These are phyloP conservation scores for Hydrangea macrophylla DNA, from an alignment of 148 eudicot genomes.

Conservation along the genomic window DNA sequence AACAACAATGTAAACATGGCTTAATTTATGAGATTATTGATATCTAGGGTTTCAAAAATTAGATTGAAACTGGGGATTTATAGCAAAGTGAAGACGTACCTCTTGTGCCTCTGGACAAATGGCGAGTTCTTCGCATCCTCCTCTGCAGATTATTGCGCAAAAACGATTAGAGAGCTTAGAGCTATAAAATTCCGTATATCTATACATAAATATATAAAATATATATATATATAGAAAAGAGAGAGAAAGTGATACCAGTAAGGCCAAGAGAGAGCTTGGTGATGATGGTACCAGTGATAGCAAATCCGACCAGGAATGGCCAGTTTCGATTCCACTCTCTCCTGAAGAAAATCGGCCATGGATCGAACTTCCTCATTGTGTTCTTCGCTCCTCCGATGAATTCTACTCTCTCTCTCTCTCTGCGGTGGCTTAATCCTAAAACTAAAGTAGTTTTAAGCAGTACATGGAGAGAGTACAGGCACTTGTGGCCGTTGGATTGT, in stretches of 20 bases:
- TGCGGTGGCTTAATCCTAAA: neutral
- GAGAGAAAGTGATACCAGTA: slow-evolving; percentile 28
- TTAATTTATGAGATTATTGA: too few relatives aligned
- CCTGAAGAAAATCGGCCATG: slow-evolving; percentile 72
- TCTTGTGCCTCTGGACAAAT: slow-evolving; percentile 66
- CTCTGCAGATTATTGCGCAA: too few relatives aligned
- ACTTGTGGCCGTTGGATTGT: too few relatives aligned
- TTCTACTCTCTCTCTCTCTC: slow-evolving; percentile 1
- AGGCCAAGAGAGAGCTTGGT: slow-evolving; percentile 38
- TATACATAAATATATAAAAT: neutral
- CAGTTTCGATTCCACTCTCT: slow-evolving; percentile 67
- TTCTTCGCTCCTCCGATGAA: too few relatives aligned
- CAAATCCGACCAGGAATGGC: slow-evolving; percentile 61
- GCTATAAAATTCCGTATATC: neutral
- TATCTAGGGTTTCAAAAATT: too few relatives aligned
- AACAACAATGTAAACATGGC: too few relatives aligned
- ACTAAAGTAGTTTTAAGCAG: too few relatives aligned
- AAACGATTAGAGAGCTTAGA: neutral
- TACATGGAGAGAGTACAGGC: too few relatives aligned
- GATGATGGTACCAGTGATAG: slow-evolving; percentile 39
- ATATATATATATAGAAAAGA: neutral
- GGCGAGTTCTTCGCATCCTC: slow-evolving; percentile 70
- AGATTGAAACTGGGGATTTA: too few relatives aligned
- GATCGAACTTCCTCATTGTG: slow-evolving; percentile 60
- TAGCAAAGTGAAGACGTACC: slow-evolving; percentile 28